Evolutionary conservation across 129 eudicot genomes (phyloP).

Genomic region (Oenanthe sinensis): DNA sequence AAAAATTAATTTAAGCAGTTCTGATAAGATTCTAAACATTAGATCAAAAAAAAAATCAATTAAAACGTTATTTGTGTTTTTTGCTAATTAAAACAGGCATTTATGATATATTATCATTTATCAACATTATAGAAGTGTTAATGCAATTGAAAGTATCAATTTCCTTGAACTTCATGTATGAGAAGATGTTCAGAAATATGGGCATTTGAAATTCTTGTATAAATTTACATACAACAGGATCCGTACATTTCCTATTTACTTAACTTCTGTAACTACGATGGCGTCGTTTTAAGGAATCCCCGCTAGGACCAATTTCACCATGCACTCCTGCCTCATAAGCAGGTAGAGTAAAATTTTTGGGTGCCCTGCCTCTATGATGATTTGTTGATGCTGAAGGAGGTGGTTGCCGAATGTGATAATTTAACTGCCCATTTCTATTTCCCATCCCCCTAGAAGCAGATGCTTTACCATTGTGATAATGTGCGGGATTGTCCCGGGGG

Average conservation of each 20-base stretch:
- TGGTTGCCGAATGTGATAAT: slow-evolving; percentile 10
- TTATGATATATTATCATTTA: too few relatives aligned
- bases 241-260: neutral
- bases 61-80: too few relatives aligned
- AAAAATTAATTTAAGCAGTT: too few relatives aligned
- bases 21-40: too few relatives aligned
- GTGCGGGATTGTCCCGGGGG: slow-evolving; percentile 14
- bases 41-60: too few relatives aligned
- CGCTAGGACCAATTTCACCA: slow-evolving; percentile 18
- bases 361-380: slow-evolving; percentile 8
- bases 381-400: slow-evolving; percentile 3
- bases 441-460: neutral
- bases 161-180: neutral
- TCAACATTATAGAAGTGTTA: neutral
- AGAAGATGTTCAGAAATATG: neutral
- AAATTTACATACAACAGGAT: slow-evolving; percentile 2
- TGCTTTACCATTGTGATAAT: slow-evolving; percentile 13
- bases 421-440: slow-evolving; percentile 3
- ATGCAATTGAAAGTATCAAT: neutral
- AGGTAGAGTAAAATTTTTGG: neutral
- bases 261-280: slow-evolving; percentile 26
- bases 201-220: neutral
- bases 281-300: slow-evolving; percentile 28
- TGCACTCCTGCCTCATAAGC: slow-evolving; percentile 11
- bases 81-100: too few relatives aligned